phyloP scores from a whole-genome alignment of 2,329 filamentous ascomycete genomes.

The Epichloe gansuensis region DNA sequence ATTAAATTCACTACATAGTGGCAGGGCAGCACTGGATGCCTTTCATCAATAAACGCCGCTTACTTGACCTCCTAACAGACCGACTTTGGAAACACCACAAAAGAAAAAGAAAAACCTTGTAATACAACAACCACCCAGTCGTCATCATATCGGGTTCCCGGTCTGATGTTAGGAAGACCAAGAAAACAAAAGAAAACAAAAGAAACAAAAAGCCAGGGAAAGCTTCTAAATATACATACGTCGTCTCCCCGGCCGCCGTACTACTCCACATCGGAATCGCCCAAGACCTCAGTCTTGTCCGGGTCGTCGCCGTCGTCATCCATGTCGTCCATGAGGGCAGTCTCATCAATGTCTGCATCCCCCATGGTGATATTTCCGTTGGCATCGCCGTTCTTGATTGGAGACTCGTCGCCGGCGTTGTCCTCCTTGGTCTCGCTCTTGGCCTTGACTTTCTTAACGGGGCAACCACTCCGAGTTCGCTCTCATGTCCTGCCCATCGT shows the following conservation, averaged over 20 bases:
- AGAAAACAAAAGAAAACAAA: background rate
- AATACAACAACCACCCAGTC: background rate
- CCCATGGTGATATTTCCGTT: conserved; percentile 38
- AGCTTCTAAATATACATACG: background rate
- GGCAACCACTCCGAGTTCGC: conserved; percentile 33
- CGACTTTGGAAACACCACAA: background rate
- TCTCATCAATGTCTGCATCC: conserved; percentile 40
- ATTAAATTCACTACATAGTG: too few species aligned
- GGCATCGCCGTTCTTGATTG: conserved; percentile 19
- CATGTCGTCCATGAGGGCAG: conserved; percentile 27
- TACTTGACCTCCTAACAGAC: background rate
- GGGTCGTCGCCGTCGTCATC: conserved; percentile 35
- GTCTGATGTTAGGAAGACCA: background rate
- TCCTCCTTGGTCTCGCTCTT: conserved; percentile 12
- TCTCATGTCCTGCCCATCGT: conserved; percentile 48
- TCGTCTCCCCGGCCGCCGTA: background rate
- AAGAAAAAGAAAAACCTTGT: background rate
- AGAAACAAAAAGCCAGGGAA: background rate
- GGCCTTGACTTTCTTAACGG: conserved; percentile 28
- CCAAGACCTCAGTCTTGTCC: conserved; percentile 26
- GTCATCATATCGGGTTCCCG: too few species aligned
- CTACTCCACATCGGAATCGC: conserved; percentile 23
- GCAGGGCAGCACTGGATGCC: too few species aligned
- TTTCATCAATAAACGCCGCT: too few species aligned
- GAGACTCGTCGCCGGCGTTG: conserved; percentile 2